Evolutionary conservation across 1,284 basidiomycete genomes (phyloP).

Genomic region (Rhodofomes roseus): DNA sequence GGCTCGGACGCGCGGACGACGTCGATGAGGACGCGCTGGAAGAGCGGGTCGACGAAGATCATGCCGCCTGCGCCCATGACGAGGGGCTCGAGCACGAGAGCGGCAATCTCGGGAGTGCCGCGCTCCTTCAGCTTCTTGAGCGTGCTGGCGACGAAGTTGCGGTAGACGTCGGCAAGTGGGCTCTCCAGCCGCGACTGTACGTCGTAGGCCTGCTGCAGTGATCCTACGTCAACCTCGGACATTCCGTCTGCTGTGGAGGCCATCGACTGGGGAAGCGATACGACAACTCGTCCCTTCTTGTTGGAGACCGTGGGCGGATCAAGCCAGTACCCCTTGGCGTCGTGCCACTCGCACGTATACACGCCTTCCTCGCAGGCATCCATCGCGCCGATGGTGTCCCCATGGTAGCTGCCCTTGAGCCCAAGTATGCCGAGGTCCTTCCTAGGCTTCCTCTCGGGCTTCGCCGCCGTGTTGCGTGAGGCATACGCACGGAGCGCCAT

Average conservation of each 20-base stretch:
- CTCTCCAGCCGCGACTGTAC: slow-evolving; percentile 60
- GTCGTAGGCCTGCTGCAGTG: slow-evolving; percentile 71
- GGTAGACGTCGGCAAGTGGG: slow-evolving; percentile 66
- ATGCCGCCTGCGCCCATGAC: slow-evolving; percentile 97
- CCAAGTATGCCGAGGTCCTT: slow-evolving; percentile 81
- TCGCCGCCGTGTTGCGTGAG: slow-evolving; percentile 36
- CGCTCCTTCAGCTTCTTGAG: slow-evolving; percentile 47
- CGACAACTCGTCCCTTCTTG: slow-evolving; percentile 54
- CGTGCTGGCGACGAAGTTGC: slow-evolving; percentile 51
- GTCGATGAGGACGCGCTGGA: slow-evolving; percentile 87
- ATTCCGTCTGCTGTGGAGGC: slow-evolving; percentile 25
- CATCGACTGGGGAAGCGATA: slow-evolving; percentile 58
- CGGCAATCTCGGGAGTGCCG: slow-evolving; percentile 44
- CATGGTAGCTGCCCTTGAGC: slow-evolving; percentile 93
- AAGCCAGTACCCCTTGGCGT: slow-evolving; percentile 91
- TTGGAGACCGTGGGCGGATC: slow-evolving; percentile 81
- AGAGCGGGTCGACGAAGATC: slow-evolving; percentile 97
- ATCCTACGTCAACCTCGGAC: slow-evolving; percentile 33
- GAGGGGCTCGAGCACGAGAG: slow-evolving; percentile 88
- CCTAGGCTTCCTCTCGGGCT: slow-evolving; percentile 32
- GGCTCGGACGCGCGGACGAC: slow-evolving; percentile 52
- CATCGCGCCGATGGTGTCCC: slow-evolving; percentile 98
- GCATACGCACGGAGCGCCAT: slow-evolving; percentile 87
- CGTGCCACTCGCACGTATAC: slow-evolving; percentile 97
- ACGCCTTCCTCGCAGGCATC: slow-evolving; percentile 90